Percentiles rank a stretch among this genome's conserved stretches.
phyloP scores from a whole-genome alignment of 129 eudicot genomes.

The Oenanthe sinensis region DNA sequence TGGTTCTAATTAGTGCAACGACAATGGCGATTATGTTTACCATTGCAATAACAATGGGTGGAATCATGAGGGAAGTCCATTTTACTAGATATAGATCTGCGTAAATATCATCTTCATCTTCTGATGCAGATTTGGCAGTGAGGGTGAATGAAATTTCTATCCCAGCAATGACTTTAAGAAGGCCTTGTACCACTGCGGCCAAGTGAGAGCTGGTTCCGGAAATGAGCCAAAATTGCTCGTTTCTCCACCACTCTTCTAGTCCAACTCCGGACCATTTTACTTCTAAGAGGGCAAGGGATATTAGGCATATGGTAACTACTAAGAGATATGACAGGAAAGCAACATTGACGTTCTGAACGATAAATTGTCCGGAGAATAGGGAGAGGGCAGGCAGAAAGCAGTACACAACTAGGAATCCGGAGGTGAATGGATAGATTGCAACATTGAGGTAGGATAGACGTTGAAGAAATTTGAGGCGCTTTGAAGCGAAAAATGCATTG shows the following conservation, averaged over 20 bases:
- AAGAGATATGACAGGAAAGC: constrained; percentile 10
- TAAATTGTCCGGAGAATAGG: constrained; percentile 20
- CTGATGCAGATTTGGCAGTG: constrained; percentile 10
- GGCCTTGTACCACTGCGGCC: constrained; percentile 16
- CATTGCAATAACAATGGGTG: constrained; percentile 20
- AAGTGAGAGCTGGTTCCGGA: constrained; percentile 18
- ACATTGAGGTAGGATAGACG: constrained; percentile 19
- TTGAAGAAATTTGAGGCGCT: constrained; percentile 15
- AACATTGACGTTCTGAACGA: constrained; percentile 17
- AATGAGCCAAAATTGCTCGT: constrained; percentile 26
- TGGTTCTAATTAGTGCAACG: constrained; percentile 5
- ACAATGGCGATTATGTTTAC: constrained; percentile 11
- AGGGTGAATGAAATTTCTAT: constrained; percentile 20
- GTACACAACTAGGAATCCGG: constrained; percentile 11
- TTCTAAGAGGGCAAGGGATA: constrained; percentile 14
- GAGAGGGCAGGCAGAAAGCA: constrained; percentile 23
- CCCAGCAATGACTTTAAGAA: constrained; percentile 16
- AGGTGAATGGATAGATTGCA: constrained; percentile 18
- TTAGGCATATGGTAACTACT: constrained; percentile 11
- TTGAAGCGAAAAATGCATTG: constrained; percentile 35
- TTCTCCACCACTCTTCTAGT: constrained; percentile 22
- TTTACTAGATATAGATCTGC: constrained; percentile 17
- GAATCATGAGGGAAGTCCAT: constrained; percentile 18
- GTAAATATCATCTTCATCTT: background rate
- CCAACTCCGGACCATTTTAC: constrained; percentile 20